These are phyloP conservation scores for Pestalotiopsis sp. DNA, from an alignment of 2,329 filamentous ascomycete genomes.

Conservation along the genomic window DNA sequence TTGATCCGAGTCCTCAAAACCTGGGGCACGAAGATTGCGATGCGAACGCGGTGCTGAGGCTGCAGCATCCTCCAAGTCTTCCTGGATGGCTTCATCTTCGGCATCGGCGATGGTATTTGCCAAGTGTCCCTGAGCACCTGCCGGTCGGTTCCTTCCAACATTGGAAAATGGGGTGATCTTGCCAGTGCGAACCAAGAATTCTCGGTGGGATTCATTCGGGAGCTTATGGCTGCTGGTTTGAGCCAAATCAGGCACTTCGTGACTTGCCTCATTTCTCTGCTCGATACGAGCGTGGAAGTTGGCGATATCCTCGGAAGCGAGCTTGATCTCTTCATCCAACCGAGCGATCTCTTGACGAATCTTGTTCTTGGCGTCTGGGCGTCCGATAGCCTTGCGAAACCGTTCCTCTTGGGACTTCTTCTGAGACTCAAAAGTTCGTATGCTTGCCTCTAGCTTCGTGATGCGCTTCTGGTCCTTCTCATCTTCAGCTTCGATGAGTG, in stretches of 20 bases:
- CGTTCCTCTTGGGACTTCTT: constrained; percentile 58
- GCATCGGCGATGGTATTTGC: constrained; percentile 81
- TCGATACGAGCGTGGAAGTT: constrained; percentile 84
- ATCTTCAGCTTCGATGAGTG: constrained; percentile 64
- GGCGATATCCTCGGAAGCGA: constrained; percentile 71
- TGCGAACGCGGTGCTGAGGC: constrained; percentile 64
- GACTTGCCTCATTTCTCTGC: constrained; percentile 64
- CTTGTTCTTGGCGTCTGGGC: constrained; percentile 56
- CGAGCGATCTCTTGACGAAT: constrained; percentile 68
- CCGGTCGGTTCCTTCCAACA: constrained; percentile 65
- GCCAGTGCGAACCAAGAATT: constrained; percentile 91
- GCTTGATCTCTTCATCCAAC: constrained; percentile 65
- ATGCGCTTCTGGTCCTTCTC: constrained; percentile 66
- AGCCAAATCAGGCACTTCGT: constrained; percentile 41
- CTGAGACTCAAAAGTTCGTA: constrained; percentile 65
- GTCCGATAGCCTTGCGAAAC: constrained; percentile 46
- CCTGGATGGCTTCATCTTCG: constrained; percentile 69
- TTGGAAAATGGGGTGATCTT: constrained; percentile 97
- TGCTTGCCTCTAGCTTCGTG: constrained; percentile 56
- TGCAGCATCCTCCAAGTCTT: constrained; percentile 47
- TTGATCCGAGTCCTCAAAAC: constrained; percentile 60
- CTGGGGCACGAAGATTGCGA: constrained; percentile 72
- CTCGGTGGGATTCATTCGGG: constrained; percentile 80
- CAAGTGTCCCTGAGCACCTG: constrained; percentile 68
- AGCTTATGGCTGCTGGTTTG: constrained; percentile 60